Evolutionary conservation across 2,329 filamentous ascomycete species (phyloP).

Genomic region (Pseudogymnoascus sp.): DNA sequence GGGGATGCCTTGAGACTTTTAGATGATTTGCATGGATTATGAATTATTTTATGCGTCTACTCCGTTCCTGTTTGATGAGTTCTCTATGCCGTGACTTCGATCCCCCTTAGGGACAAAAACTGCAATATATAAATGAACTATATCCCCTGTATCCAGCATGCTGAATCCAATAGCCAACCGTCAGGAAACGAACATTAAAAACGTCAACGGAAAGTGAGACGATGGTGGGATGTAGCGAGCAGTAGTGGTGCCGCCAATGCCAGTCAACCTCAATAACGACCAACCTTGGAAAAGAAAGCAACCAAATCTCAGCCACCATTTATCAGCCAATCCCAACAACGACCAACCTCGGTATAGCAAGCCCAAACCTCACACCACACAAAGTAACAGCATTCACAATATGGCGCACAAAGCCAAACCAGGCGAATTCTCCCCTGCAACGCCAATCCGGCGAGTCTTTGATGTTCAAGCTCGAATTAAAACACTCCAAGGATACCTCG

Average conservation of each 20-base stretch:
- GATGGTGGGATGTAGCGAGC: too few species aligned
- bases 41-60: not conserved
- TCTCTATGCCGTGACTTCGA: not conserved
- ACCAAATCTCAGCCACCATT: too few species aligned
- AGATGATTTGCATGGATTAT: conserved; percentile 5
- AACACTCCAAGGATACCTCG: not conserved
- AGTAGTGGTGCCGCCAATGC: too few species aligned
- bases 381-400: not conserved
- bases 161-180: not conserved
- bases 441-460: not conserved
- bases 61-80: not conserved
- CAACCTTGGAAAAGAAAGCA: too few species aligned
- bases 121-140: not conserved
- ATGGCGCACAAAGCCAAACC: not conserved
- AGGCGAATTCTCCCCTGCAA: not conserved
- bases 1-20: not conserved
- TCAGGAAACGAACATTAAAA: too few species aligned
- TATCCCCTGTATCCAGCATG: not conserved
- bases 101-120: not conserved
- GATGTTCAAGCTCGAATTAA: not conserved
- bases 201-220: too few species aligned
- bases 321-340: too few species aligned
- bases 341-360: too few species aligned
- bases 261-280: not conserved
- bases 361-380: not conserved